Base-by-base conservation (phyloP, 2,329 filamentous ascomycete species). In the Alternaria sp. region DNA sequence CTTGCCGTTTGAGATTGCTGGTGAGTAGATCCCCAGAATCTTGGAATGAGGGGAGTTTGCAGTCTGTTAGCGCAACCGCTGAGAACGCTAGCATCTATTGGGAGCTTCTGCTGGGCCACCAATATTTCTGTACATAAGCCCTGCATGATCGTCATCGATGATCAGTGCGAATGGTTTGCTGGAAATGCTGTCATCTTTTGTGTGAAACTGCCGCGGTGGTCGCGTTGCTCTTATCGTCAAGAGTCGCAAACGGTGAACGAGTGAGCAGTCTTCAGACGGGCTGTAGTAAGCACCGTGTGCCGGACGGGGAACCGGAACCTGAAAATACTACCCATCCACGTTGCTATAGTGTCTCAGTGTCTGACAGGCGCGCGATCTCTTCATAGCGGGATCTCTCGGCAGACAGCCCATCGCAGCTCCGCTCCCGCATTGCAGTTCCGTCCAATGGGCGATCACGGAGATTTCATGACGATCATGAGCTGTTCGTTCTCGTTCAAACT, bases 41-140 rank as follows among this genome's bases (percentile, higher is more conserved):
- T 15, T 53, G 53, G 32, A 50, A 59, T 17, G 47, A 45, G 43
- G 47, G 55, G 47, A 26, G 32, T n/a, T 59, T 32, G n/a, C 30
- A 30, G 28, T 26, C 47, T 36, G 30, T 45, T 56, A 58, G 57
- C 51, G 63, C 58, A 57, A 44, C 58, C 60, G 62, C 61, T 64
- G 43, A 59, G 36, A 28, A 61, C 51, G 59, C 69, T 65, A 67
- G 57, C 19, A 65, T 57, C 10, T 23, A 53, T 67, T 69, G 69
- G 68, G 69, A 58, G 66, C 66, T 65, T 61, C 28, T 30, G 32
- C 61, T 63, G 70, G 76, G 77, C 77, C 77, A 80, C 77, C 77
- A 79, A 79, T 79, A 79, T 60, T 72, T 58, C 58, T 65, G 28
- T 71, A 77, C 77, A 79, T 73, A 73, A 78, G 73, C 71, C 72